These are phyloP conservation scores for Pezicula neosporulosa DNA, from an alignment of 2,329 filamentous ascomycete genomes.

Conservation along the genomic window DNA sequence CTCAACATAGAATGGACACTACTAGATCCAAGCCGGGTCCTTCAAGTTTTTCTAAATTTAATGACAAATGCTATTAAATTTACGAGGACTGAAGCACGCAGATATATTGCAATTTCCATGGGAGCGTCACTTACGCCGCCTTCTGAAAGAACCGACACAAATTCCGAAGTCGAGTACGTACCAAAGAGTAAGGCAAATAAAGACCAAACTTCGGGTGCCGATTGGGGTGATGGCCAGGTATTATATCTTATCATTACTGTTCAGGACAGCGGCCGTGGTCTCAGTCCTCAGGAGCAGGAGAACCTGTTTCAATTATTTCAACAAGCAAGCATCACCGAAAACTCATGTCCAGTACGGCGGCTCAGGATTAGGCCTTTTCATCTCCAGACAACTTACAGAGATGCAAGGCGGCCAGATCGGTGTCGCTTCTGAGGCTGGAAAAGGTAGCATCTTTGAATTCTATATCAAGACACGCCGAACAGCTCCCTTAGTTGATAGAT, in stretches of 20 bases:
- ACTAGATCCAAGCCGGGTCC: slow-evolving; percentile 68
- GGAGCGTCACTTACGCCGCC: slow-evolving; percentile 22
- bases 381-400: slow-evolving; percentile 72
- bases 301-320: slow-evolving; percentile 76
- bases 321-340: slow-evolving; percentile 72
- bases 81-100: slow-evolving; percentile 60
- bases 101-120: slow-evolving; percentile 46
- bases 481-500: slow-evolving; percentile 17
- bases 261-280: slow-evolving; percentile 71
- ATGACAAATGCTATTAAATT: slow-evolving; percentile 81
- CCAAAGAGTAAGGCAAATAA: slow-evolving; percentile 1
- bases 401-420: slow-evolving; percentile 78
- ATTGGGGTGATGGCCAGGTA: slow-evolving; percentile 33
- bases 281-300: slow-evolving; percentile 66
- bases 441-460: slow-evolving; percentile 71
- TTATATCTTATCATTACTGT: slow-evolving; percentile 71
- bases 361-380: slow-evolving; percentile 73
- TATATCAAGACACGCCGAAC: slow-evolving; percentile 55
- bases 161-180: slow-evolving; percentile 8
- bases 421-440: slow-evolving; percentile 60
- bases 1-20: slow-evolving; percentile 60
- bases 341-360: slow-evolving; percentile 79
- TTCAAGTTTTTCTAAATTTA: slow-evolving; percentile 77
- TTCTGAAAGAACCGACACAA: neutral
- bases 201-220: slow-evolving; percentile 9